Base-by-base conservation (phyloP, 2,329 filamentous ascomycete genomes). In the Lachnellula occidentalis region DNA sequence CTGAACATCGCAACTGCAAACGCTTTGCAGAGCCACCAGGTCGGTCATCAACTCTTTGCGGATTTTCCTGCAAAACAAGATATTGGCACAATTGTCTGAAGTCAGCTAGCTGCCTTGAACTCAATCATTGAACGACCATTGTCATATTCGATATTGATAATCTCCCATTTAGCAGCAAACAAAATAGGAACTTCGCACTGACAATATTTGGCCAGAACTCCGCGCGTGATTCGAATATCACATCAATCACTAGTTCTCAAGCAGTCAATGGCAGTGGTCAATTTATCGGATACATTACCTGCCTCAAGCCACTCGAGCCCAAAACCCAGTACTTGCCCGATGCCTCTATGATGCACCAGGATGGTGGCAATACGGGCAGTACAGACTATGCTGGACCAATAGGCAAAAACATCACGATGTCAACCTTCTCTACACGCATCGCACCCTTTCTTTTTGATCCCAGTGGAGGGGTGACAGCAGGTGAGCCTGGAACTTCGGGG, bases 271-370 rank as follows among this genome's bases (percentile, higher is more conserved):
- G 45, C 22, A 31, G 27, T 31, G 45, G 17, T 9, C 45, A 36
- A 24, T 52, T 52, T 15, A 15, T 15, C 8, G 50, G 50, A 9
- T 27, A 11, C 17, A 14, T 27, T 5, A 7, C 22, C 21, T 17
- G 8, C n/a, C 42, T 52, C 5, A 7, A 24, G 24, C 43, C 50
- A 12, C 50, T 52, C n/a, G 22, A 17, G 3, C 43, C 50, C 5
- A 52, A 36, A 42, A 11, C 50, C 17, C 34, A 47, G 45, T 52
- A 52, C 34, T n/a, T n/a, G 8, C 50, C 42, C 12, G 42, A 52
- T 7, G 50, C 46, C n/a, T 17, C 31, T 14, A 47, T 47, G 50
- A 47, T 47, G 22, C 50, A 52, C 19, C 9, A 12, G 11, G 42
- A 46, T n/a, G 42, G 42, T 4, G 43, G 50, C 12, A 47, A 46